Evolutionary conservation across 192 early-diverging fungal genomes (phyloP), one percentile per base, ranked within the genome.

Genomic region (Podila clonocystis): DNA sequence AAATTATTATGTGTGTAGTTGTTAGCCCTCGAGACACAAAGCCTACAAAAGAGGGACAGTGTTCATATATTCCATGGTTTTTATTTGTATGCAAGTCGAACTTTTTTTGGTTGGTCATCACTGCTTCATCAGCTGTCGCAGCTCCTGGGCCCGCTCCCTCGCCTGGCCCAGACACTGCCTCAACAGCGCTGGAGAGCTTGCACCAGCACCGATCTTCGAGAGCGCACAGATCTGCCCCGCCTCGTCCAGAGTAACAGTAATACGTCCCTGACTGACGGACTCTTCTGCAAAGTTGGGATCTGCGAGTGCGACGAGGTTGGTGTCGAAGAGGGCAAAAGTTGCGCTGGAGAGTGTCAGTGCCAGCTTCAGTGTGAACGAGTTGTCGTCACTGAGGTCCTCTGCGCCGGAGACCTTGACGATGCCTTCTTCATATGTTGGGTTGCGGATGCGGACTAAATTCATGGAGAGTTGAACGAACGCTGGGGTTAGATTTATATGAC

Each of bases 281-380:
- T 94, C 91, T 83, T 94, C 94, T 34, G 90, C 87, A 60, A 88
- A 86, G 48, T 90, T 92, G 6, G 93, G 93, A 84, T 95, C 94
- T 11, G 89, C 87, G 61, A 95, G 58, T 36, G 77, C 52, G 5
- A 68, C 73, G 49, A 85, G 75, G 20, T 76, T 84, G 66, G 85
- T 84, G 70, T 91, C 86, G 65, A 93, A 92, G 0, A 94, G 70
- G 9, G 88, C 89, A 82, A 92, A 94, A 6, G 93, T 92, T 4
- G 88, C 60, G 28, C 90, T 80, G 26, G 92, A 55, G 3, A 89
- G 89, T 29, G 82, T 66, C 63, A 88, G 74, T 36, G 72, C 66
- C 30, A 95, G 41, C 5, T 64, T 73, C 55, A 95, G 68, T 12
- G 84, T 80, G 33, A 87, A 83, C 9, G 78, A 80, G 49, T 80